These are phyloP conservation scores for Morella rubra DNA, from an alignment of 306 rosid genomes.

Conservation along the genomic window DNA sequence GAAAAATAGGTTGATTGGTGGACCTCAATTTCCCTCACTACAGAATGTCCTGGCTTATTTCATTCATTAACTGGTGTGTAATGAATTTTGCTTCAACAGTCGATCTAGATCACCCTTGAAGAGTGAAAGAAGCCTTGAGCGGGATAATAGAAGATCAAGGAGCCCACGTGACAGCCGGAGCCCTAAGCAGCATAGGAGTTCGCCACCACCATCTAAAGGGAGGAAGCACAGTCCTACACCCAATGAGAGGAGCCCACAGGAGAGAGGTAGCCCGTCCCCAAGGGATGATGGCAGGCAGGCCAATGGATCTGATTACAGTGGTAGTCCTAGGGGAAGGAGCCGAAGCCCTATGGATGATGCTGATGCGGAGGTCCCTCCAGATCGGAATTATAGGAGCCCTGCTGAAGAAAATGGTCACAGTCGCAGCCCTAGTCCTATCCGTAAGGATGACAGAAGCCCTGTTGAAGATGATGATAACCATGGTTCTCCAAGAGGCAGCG, in stretches of 20 bases:
- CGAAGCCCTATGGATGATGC: slow-evolving; percentile 40
- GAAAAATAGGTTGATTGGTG: background rate
- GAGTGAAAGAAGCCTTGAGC: slow-evolving; percentile 45
- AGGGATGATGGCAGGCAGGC: slow-evolving; percentile 31
- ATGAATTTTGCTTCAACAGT: slow-evolving; percentile 21
- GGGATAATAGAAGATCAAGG: slow-evolving; percentile 43
- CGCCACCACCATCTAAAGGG: slow-evolving; percentile 45
- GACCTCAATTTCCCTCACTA: background rate
- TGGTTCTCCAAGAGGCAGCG: slow-evolving; percentile 54
- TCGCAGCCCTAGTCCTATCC: slow-evolving; percentile 46
- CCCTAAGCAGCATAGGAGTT: slow-evolving; percentile 42
- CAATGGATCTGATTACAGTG: slow-evolving; percentile 28
- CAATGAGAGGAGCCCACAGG: slow-evolving; percentile 45
- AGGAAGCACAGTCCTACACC: slow-evolving; percentile 42
- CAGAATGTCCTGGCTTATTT: background rate
- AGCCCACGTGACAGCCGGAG: slow-evolving; percentile 48
- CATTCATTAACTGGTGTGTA: background rate
- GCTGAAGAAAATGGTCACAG: slow-evolving; percentile 45
- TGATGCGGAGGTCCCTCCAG: slow-evolving; percentile 30
- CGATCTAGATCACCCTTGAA: slow-evolving; percentile 46
- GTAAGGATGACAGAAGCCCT: slow-evolving; percentile 47
- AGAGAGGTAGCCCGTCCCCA: slow-evolving; percentile 37
- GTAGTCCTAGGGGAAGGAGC: slow-evolving; percentile 47
- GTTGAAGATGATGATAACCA: slow-evolving; percentile 43
- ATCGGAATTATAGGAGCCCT: slow-evolving; percentile 28